These are phyloP conservation scores for Obba rivulosa DNA, from an alignment of 768 basidiomycete genomes.

Conservation along the genomic window DNA sequence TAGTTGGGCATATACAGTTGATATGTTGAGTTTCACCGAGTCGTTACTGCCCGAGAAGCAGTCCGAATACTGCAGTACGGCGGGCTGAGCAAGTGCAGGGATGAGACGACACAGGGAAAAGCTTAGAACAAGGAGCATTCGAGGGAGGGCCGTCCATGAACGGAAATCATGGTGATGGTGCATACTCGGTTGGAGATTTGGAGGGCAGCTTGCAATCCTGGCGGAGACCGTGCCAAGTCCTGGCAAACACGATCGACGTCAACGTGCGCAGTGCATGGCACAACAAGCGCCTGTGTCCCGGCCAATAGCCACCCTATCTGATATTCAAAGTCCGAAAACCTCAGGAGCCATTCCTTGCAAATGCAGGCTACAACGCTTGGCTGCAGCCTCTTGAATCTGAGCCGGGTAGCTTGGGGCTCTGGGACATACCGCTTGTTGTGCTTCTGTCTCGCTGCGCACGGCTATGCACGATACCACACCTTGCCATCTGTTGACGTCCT, in stretches of 20 bases:
- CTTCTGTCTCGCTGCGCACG: no score
- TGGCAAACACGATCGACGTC: not conserved
- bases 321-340: not conserved
- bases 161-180: conserved; percentile 2
- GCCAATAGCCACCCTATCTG: not conserved
- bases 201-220: not conserved
- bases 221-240: not conserved
- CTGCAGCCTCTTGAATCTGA: no score
- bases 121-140: conserved; percentile 11
- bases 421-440: no score
- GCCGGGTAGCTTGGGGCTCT: no score
- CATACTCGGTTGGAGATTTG: conserved; percentile 3
- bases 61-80: conserved; percentile 57
- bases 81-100: conserved; percentile 41
- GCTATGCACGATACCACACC: no score
- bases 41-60: conserved; percentile 52
- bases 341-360: no score
- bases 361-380: no score
- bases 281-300: no score
- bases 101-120: conserved; percentile 12
- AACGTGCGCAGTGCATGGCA: conserved; percentile 6
- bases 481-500: no score
- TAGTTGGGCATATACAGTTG: conserved; percentile 71
- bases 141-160: conserved; percentile 12
- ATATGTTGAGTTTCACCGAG: conserved; percentile 57